Percentiles rank a stretch among this genome's conserved stretches.
phyloP scores from a whole-genome alignment of 176 grass and related monocot species.

The Rhynchospora breviuscula region DNA sequence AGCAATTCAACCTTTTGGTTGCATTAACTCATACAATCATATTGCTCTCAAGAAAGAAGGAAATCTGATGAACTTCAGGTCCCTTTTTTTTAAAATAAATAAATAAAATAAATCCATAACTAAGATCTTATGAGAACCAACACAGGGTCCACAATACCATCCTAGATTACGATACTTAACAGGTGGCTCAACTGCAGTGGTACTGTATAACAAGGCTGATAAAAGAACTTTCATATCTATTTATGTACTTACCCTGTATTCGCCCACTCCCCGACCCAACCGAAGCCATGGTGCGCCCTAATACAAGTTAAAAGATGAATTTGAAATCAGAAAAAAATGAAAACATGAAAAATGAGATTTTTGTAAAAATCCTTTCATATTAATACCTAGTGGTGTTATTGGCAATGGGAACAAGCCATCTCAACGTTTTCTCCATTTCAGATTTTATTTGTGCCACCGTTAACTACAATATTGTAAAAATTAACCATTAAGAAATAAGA shows the following conservation, averaged over 20 bases:
- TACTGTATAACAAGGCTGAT: background rate
- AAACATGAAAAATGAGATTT: slow-evolving; percentile 3
- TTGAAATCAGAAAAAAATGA: slow-evolving; percentile 20
- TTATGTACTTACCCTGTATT: slow-evolving; percentile 49
- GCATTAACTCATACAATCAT: too few relatives aligned
- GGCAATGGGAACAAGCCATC: slow-evolving; percentile 71
- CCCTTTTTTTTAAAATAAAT: too few relatives aligned
- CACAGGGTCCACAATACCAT: background rate
- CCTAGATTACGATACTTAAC: background rate
- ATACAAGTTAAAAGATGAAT: slow-evolving; percentile 6
- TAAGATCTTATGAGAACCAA: background rate
- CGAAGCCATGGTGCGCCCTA: slow-evolving; percentile 88
- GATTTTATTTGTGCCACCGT: slow-evolving; percentile 50
- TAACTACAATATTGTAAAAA: slow-evolving; percentile 32
- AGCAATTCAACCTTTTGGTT: background rate
- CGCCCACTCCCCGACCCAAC: slow-evolving; percentile 93
- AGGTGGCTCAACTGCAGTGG: background rate
- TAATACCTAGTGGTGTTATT: slow-evolving; percentile 68
- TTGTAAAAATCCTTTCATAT: background rate
- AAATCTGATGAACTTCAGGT: too few relatives aligned
- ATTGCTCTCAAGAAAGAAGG: too few relatives aligned
- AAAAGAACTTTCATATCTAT: background rate
- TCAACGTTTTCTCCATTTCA: slow-evolving; percentile 64
- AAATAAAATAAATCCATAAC: too few relatives aligned
- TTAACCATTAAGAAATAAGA: background rate